Conservation (phyloP, 805 yeast genomes). For the Metschnikowia bowlesiae region DNA sequence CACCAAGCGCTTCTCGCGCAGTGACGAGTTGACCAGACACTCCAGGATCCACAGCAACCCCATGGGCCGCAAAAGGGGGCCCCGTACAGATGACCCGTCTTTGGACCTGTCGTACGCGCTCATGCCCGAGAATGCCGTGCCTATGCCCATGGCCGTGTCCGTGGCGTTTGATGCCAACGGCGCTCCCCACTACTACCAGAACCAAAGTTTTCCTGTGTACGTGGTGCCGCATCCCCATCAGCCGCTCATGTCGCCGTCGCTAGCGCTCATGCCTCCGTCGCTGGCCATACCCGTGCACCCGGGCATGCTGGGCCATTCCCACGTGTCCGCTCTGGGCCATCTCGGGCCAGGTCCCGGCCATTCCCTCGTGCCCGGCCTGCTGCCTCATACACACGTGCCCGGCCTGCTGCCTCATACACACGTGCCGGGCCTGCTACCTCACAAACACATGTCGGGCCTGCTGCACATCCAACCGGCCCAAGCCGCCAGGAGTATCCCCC, state of each 20-base stretch:
- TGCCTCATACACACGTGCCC: too few species aligned
- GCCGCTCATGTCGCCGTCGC: constrained; percentile 3
- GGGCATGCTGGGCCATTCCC: background rate
- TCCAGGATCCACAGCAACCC: constrained; percentile 72
- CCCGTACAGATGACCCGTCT: constrained; percentile 8
- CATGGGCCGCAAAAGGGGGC: constrained; percentile 15
- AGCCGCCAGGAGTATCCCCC: background rate
- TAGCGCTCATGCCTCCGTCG: constrained; percentile 4
- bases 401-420: too few species aligned
- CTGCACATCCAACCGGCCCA: constrained; percentile 4
- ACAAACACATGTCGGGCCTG: constrained; percentile 1
- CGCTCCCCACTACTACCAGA: constrained; percentile 25
- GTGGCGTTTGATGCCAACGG: constrained; percentile 31
- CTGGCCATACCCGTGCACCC: constrained; percentile 10
- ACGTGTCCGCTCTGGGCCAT: background rate
- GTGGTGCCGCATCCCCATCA: constrained; percentile 23
- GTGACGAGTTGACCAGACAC: constrained; percentile 85
- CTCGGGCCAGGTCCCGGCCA: background rate
- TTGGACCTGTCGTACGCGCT: constrained; percentile 7
- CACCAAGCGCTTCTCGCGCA: constrained; percentile 69
- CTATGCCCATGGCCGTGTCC: constrained; percentile 20
- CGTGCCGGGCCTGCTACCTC: background rate
- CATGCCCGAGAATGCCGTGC: constrained; percentile 7
- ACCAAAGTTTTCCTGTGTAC: constrained; percentile 33
- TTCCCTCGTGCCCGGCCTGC: too few species aligned